Evolutionary conservation across 176 grass and related monocot genomes (phyloP).

Genomic region (Thalia dealbata): DNA sequence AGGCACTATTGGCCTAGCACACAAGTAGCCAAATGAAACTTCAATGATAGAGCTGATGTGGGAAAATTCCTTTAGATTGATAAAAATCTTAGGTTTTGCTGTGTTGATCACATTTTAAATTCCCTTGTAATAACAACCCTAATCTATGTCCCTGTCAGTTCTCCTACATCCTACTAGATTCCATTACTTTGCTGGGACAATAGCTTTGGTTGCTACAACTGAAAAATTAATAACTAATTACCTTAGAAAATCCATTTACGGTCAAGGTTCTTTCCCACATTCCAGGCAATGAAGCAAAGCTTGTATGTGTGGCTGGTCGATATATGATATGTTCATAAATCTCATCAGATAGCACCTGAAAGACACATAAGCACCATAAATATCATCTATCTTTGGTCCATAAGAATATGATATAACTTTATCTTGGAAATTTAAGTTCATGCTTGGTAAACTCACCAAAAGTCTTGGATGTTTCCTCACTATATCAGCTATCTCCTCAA

Average conservation of each 20-base stretch:
- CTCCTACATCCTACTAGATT: not conserved
- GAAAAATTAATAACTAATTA: conserved; percentile 13
- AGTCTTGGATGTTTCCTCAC: conserved; percentile 81
- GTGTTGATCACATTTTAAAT: no score
- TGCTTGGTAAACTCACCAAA: conserved; percentile 36
- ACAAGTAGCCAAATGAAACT: conserved; percentile 1
- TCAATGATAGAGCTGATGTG: not conserved
- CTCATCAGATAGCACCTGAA: conserved; percentile 81
- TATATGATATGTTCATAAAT: conserved; percentile 81
- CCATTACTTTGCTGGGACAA: not conserved
- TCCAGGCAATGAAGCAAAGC: conserved; percentile 61
- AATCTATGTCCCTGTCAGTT: no score
- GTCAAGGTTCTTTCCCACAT: conserved; percentile 71
- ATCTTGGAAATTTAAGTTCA: not conserved
- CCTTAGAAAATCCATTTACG: conserved; percentile 69
- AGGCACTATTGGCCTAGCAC: not conserved
- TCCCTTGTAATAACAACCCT: no score
- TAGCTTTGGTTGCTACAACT: not conserved
- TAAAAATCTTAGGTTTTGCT: no score
- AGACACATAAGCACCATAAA: conserved; percentile 1
- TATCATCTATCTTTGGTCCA: not conserved
- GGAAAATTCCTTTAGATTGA: no score
- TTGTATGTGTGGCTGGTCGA: conserved; percentile 46
- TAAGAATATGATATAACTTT: not conserved
- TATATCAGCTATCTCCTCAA: conserved; percentile 80